Percentiles rank a stretch among this genome's conserved stretches.
phyloP scores from a whole-genome alignment of 495 filamentous ascomycete genomes.

The Aspergillus baeticus region DNA sequence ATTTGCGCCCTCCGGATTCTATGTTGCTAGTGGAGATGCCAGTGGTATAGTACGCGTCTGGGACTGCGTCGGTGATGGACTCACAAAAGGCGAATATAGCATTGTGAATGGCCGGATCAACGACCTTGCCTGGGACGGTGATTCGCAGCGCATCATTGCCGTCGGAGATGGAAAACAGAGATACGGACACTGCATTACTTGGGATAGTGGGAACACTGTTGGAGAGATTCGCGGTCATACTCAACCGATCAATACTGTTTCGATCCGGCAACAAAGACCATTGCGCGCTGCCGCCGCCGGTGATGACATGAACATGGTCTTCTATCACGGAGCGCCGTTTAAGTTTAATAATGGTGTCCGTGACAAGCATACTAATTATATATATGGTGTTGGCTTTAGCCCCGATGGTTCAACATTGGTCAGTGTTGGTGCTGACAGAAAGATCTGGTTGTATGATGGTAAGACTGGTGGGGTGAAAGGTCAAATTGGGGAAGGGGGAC shows the following conservation, averaged over 20 bases:
- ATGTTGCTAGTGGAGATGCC: constrained; percentile 89
- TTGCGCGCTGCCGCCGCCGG: constrained; percentile 86
- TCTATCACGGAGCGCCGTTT: constrained; percentile 91
- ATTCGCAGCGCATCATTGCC: constrained; percentile 92
- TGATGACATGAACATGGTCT: constrained; percentile 85
- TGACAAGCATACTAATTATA: constrained; percentile 81
- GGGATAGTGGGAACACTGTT: constrained; percentile 92
- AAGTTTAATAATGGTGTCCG: constrained; percentile 80
- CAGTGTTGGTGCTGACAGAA: constrained; percentile 83
- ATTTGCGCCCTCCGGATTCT: constrained; percentile 93
- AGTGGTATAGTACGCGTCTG: constrained; percentile 84
- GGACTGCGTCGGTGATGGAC: constrained; percentile 64
- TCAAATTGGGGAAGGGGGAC: constrained; percentile 76
- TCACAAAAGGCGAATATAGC: constrained; percentile 77
- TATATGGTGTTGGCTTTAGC: constrained; percentile 85
- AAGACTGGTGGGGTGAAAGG: constrained; percentile 82
- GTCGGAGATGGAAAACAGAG: constrained; percentile 93
- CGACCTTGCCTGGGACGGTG: constrained; percentile 96
- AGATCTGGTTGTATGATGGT: constrained; percentile 92
- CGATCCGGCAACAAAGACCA: constrained; percentile 85
- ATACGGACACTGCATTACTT: constrained; percentile 91
- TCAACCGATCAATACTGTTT: constrained; percentile 84
- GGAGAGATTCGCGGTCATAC: constrained; percentile 92
- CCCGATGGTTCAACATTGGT: constrained; percentile 83
- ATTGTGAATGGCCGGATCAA: constrained; percentile 95